Evolutionary conservation across 192 early-diverging fungal species (phyloP).

Genomic region (Pilobolus umbonatus): DNA sequence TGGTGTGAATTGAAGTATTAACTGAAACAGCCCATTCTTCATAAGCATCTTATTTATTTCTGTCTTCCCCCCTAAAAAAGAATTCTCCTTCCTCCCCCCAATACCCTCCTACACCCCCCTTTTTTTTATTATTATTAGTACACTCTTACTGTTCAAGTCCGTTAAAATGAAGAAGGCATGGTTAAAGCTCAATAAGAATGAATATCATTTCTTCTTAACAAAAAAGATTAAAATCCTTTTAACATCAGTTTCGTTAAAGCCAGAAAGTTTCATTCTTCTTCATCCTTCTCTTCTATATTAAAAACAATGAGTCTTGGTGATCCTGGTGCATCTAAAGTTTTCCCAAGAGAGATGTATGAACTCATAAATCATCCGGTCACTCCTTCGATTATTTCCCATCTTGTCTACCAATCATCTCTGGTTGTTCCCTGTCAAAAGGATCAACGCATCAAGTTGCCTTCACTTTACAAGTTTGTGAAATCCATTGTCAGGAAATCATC

Average conservation of each 20-base stretch:
- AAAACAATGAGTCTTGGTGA: too few relatives aligned
- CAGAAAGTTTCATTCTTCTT: too few relatives aligned
- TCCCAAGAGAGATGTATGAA: slow-evolving; percentile 3
- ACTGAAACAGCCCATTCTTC: slow-evolving; percentile 1
- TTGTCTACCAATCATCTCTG: slow-evolving; percentile 16
- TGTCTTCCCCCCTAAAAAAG: background rate
- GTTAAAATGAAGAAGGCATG: too few relatives aligned
- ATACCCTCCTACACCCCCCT: background rate
- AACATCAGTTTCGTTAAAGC: too few relatives aligned
- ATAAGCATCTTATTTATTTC: background rate
- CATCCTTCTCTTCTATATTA: too few relatives aligned
- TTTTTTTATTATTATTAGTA: background rate
- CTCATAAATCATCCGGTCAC: slow-evolving; percentile 18
- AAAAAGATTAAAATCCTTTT: too few relatives aligned
- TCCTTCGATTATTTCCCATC: slow-evolving; percentile 5
- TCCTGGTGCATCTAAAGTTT: too few relatives aligned
- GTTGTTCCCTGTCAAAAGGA: slow-evolving; percentile 20
- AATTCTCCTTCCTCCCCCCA: background rate
- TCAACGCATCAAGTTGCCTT: slow-evolving; percentile 41
- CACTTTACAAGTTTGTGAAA: slow-evolving; percentile 59
- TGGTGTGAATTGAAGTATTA: slow-evolving; percentile 15
- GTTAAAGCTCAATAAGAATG: too few relatives aligned
- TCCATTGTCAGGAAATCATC: slow-evolving; percentile 60
- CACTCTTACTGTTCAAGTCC: background rate
- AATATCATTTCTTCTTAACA: too few relatives aligned